Base-by-base conservation (phyloP, 805 yeast genomes). In the Hermanozyma aechmeae region DNA sequence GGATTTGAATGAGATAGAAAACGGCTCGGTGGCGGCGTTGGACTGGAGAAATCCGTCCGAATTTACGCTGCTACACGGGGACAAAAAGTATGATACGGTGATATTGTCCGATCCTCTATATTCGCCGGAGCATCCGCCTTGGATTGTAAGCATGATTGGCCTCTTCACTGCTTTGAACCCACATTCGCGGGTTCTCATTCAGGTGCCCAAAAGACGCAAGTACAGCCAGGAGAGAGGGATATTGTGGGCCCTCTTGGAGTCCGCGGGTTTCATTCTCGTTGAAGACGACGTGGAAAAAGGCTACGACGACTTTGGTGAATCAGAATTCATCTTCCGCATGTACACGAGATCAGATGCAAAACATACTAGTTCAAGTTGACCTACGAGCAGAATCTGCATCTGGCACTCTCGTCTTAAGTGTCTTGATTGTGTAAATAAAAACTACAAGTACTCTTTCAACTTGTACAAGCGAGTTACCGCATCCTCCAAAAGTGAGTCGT, bases 31-130 rank as follows among this genome's bases (percentile, higher is more conserved):
- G 0, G 63, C 56, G 18, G 78, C 68, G 3, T 53, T 92, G 19
- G 95, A 89, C 50, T 89, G 98, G 98, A 58, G 73, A 2, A 45
- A 71, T 17, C 86, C 92, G 0, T 16, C 8, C n/a, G 37, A 30
- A 45, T 76, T 42, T 38, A 40, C 19, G 8, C 34, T 25, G n/a
- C 50, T 37, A 15, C 30, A 34, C 30, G 48, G 51, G 13, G 46
- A 53, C 21, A 44, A 36, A 8, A 53, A 50, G 24, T 84, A 69
- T 48, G 66, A 71, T 23, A 71, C 84, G 0, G 61, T 89, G 4
- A 58, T 92, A 0, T 54, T 85, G 4, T 80, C 95, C 13, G 98
- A 89, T 51, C 96, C 96, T 0, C 75, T 89, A 2, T 89, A 92
- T 50, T 81, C 95, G 0, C 58, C 78, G 0, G 67, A 72, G 18